Evolutionary conservation across 768 basidiomycete species (phyloP), one percentile per base, ranked within the genome.

Genomic region (Cyclocybe cylindracea): DNA sequence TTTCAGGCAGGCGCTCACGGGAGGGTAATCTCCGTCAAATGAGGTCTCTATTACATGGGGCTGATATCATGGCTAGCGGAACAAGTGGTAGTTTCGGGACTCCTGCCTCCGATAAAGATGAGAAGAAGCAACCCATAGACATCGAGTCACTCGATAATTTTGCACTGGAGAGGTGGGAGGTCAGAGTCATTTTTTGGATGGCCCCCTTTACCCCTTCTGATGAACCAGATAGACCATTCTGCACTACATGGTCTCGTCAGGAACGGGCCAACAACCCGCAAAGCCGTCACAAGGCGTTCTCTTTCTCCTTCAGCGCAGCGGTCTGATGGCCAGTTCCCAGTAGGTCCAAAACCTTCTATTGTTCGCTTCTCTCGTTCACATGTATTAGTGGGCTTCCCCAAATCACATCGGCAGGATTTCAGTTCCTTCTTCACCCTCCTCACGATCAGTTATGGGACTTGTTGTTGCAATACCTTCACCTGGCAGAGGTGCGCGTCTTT

Each of bases 241-340:
- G 39, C 94, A 98, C 69, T 98, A 91, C 65, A 97, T 99, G 94
- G 97, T 99, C 3, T 94, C 92, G 7, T 96, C 90, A 32, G 91
- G 86, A 10, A 84, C 83, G 29, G 91, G 85, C n/a, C 83, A 89
- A 64, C 74, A 80, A 35, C 83, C 89, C 19, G 72, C 85, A 7
- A 84, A 82, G 64, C 93, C 94, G 5, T 90, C 90, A 0, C 83
- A 85, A 55, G 89, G 86, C 14, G 94, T 98, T 10, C 74, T 96
- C 7, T 88, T 84, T 62, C 78, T 98, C 6, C 77, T 99, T 2
- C 78, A 90, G 61, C 77, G 86, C 37, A 94, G 92, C 65, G 89
- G 89, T 13, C 76, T 99, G 50, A 98, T 98, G 97, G 76, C 80
- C 8, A 82, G 69, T 39, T 70, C 78, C 45, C 79, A 85, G 90